These are phyloP conservation scores for Plasmodium blacklocki DNA, from an alignment of 169 alveolate genomes.

Conservation along the genomic window DNA sequence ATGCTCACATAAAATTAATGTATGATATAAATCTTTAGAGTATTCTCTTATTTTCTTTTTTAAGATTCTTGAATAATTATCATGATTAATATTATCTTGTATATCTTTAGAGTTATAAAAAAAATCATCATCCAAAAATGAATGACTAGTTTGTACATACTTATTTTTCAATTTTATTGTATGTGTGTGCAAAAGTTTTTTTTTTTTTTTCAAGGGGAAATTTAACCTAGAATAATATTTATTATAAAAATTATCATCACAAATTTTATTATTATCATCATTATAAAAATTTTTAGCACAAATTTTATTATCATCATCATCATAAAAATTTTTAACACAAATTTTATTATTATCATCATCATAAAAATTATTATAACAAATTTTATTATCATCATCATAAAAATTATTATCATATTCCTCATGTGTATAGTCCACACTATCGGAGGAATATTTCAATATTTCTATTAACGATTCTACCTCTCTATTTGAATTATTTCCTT, in stretches of 20 bases:
- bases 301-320: too few relatives aligned
- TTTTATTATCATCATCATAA: background rate
- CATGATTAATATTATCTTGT: background rate
- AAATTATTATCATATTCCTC: background rate
- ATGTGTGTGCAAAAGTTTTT: too few relatives aligned
- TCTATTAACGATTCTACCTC: constrained; percentile 58
- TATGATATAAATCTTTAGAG: constrained; percentile 16
- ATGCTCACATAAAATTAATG: constrained; percentile 33
- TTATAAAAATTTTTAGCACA: too few relatives aligned
- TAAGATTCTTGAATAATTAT: background rate
- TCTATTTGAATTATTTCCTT: background rate
- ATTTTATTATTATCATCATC: too few relatives aligned
- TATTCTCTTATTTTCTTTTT: constrained; percentile 26
- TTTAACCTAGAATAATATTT: too few relatives aligned
- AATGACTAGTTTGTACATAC: constrained; percentile 28
- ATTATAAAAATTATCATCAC: too few relatives aligned
- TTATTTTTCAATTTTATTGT: constrained; percentile 22
- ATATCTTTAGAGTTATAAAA: background rate
- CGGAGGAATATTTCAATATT: constrained; percentile 38
- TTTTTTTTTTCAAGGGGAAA: too few relatives aligned
- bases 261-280: too few relatives aligned
- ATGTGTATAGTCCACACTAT: background rate
- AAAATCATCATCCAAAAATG: background rate
- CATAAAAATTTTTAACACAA: too few relatives aligned
- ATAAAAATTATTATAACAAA: too few relatives aligned